Percentiles rank a stretch among this genome's conserved stretches.
phyloP scores from a whole-genome alignment of 1,284 basidiomycete species.

The Chondrostereum purpureum region DNA sequence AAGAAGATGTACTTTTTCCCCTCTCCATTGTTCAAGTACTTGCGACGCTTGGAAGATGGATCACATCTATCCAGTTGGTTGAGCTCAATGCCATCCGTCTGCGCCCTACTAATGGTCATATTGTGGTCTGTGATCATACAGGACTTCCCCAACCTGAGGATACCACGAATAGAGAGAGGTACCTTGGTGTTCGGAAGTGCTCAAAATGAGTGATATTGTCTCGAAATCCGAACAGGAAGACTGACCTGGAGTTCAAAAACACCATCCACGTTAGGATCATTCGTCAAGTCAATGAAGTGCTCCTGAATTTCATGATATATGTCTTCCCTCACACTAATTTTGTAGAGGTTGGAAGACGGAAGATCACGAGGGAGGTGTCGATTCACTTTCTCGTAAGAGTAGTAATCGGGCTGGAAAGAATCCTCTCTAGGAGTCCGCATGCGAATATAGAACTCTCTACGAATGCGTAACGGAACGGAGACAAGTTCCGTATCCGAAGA shows the following conservation, averaged over 20 bases:
- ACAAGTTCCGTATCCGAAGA: constrained; percentile 79
- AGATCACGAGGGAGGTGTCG: constrained; percentile 80
- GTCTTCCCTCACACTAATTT: constrained; percentile 79
- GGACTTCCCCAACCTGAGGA: constrained; percentile 81
- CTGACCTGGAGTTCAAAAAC: constrained; percentile 89
- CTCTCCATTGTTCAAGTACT: constrained; percentile 74
- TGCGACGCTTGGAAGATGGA: constrained; percentile 52
- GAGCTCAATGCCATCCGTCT: constrained; percentile 84
- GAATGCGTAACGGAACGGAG: constrained; percentile 77
- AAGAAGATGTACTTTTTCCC: constrained; percentile 83
- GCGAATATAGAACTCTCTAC: constrained; percentile 91
- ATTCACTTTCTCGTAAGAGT: constrained; percentile 69
- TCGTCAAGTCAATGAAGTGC: constrained; percentile 88
- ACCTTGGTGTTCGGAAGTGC: constrained; percentile 54
- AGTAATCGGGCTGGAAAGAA: constrained; percentile 66
- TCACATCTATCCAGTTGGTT: constrained; percentile 68
- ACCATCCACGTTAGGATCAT: constrained; percentile 93
- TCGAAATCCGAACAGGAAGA: constrained; percentile 7
- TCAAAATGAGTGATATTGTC: constrained; percentile 8
- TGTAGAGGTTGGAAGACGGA: constrained; percentile 77
- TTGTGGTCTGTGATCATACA: constrained; percentile 67
- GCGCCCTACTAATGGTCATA: constrained; percentile 78
- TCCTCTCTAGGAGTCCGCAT: constrained; percentile 63
- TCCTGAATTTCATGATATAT: constrained; percentile 80
- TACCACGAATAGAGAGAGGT: constrained; percentile 77